Evolutionary conservation across 805 yeast genomes (phyloP).

Genomic region (Candida yuanshanica): DNA sequence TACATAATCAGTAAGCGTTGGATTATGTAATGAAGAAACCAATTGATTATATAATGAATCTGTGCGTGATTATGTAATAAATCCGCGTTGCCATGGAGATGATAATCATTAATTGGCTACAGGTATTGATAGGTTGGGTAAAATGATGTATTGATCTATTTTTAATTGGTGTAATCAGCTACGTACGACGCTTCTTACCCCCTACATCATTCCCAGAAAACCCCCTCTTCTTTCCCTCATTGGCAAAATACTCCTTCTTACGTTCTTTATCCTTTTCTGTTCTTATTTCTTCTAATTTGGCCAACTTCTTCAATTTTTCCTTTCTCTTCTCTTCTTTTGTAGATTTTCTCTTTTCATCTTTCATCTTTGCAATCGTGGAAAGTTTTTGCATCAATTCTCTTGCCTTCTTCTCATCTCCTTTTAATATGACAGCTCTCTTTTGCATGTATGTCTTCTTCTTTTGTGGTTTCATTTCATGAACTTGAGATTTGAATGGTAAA

Average conservation of each 20-base stretch:
- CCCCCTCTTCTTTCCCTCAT: constrained; percentile 60
- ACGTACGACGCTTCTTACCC: constrained; percentile 25
- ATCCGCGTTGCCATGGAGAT: background rate
- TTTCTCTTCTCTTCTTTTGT: constrained; percentile 74
- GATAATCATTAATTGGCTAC: no score
- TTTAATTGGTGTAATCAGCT: background rate
- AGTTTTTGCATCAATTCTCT: constrained; percentile 84
- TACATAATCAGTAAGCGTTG: no score
- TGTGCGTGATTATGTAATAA: no score
- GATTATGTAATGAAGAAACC: no score
- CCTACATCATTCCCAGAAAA: constrained; percentile 25
- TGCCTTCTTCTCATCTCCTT: constrained; percentile 91
- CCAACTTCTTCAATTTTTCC: constrained; percentile 67
- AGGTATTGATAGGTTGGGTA: no score
- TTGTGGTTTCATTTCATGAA: constrained; percentile 83
- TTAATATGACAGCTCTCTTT: constrained; percentile 90
- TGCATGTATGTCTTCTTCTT: constrained; percentile 73
- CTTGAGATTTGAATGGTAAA: constrained; percentile 90
- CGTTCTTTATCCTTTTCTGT: constrained; percentile 74
- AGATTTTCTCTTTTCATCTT: constrained; percentile 67
- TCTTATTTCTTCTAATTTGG: constrained; percentile 66
- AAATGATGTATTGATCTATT: background rate
- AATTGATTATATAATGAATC: no score
- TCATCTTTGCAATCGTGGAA: constrained; percentile 77
- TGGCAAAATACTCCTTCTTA: constrained; percentile 81